Evolutionary conservation across 2,329 filamentous ascomycete genomes (phyloP).

Genomic region (Colletotrichum abscissum): DNA sequence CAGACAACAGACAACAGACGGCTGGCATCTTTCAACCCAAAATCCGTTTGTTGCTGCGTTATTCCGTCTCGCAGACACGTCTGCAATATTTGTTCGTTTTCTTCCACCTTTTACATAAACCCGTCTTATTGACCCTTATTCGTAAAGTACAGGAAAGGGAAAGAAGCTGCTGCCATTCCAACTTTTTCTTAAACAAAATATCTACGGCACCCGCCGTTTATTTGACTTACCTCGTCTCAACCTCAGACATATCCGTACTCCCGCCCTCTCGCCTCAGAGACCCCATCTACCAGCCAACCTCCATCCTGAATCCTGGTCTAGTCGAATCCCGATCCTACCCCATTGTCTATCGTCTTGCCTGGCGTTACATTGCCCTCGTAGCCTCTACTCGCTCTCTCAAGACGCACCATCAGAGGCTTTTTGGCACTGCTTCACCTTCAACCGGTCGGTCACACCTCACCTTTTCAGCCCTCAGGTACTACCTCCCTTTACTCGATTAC

Average conservation of each 20-base stretch:
- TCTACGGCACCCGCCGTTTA: conserved; percentile 2
- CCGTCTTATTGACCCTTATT: background rate
- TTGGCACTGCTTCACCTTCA: background rate
- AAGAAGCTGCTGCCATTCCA: too few species aligned
- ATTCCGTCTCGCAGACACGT: background rate
- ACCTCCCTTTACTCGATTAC: background rate
- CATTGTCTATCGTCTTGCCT: background rate
- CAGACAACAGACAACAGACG: background rate
- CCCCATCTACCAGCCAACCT: background rate
- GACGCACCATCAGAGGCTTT: background rate
- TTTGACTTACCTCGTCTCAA: conserved; percentile 4
- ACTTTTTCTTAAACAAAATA: background rate
- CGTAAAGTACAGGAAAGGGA: background rate
- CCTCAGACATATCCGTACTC: conserved; percentile 1
- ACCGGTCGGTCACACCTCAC: background rate
- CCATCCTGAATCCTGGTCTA: too few species aligned
- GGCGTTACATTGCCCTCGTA: background rate
- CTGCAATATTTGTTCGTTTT: background rate
- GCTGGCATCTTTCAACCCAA: background rate
- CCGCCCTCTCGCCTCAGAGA: background rate
- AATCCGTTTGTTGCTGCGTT: conserved; percentile 5
- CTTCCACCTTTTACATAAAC: background rate
- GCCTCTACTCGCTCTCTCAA: background rate
- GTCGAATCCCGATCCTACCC: background rate
- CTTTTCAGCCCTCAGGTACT: background rate